Base-by-base conservation (phyloP, 2,329 filamentous ascomycete genomes). In the Ophiostoma ips region DNA sequence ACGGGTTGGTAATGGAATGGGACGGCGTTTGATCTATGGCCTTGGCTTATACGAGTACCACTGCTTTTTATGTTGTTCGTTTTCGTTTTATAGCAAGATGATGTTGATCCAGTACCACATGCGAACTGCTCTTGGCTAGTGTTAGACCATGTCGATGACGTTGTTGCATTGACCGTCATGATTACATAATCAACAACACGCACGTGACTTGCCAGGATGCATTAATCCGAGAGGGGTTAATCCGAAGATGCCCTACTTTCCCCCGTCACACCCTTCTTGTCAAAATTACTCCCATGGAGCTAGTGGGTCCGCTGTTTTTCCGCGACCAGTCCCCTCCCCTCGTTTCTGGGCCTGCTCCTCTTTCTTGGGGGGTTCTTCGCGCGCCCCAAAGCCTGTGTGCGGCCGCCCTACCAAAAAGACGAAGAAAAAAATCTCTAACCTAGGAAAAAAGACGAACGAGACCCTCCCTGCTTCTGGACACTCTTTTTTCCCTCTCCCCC, bases 181-280 rank as follows among this genome's bases (percentile, higher is more conserved):
- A n/a, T n/a, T n/a, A n/a, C n/a, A n/a, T n/a, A n/a, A n/a, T n/a
- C n/a, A n/a, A n/a, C n/a, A n/a, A n/a, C n/a, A n/a, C n/a, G 10
- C 24, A 38, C 46, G 35, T 48, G 46, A 48, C 21, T 30, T 5
- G 15, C 33, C 9, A n/a, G 5, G 16, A 2, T 16, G n/a, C 1
- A 16, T 24, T 46, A 16, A 34, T 46, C 19, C 36, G 37, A n/a
- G 4, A n/a, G n/a, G n/a, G 35, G 45, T 44, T 47, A 43, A 35
- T 50, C 49, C 49, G 49, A 12, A 47, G 24, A 30, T 47, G 49
- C 49, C 49, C 49, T 51, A 51, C 36, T 41, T 19, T 31, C 40
- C 38, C 38, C 21, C 16, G 31, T 18, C n/a, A n/a, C 15, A 9
- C 41, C 28, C 28, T 41, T 43, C 43, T 19, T 41, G 44, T 34